phyloP scores from a whole-genome alignment of 176 grass and related monocot species.

The Bothriochloa decipiens region DNA sequence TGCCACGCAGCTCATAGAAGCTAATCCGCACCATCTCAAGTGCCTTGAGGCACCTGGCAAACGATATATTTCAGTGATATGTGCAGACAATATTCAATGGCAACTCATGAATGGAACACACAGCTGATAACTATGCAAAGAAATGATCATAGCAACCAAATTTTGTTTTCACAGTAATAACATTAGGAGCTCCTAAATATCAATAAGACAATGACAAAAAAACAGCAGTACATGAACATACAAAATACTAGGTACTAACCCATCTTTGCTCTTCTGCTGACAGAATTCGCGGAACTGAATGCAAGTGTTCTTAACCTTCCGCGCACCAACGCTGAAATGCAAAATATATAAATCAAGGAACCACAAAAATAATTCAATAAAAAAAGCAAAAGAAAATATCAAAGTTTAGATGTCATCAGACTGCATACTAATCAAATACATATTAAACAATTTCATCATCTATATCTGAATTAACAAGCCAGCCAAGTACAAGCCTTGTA shows the following conservation, averaged over 20 bases:
- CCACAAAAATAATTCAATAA: neutral
- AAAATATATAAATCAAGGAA: slow-evolving; percentile 27
- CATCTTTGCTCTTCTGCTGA: slow-evolving; percentile 52
- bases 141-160: neutral
- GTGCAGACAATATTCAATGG: neutral
- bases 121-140: neutral
- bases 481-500: neutral
- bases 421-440: neutral
- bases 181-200: neutral
- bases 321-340: slow-evolving; percentile 66
- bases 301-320: slow-evolving; percentile 57
- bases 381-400: neutral
- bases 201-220: slow-evolving; percentile 11
- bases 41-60: slow-evolving; percentile 53
- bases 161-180: slow-evolving; percentile 21
- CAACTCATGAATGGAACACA: neutral
- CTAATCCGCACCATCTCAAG: slow-evolving; percentile 45
- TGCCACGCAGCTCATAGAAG: slow-evolving; percentile 52
- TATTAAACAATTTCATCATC: neutral
- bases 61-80: slow-evolving; percentile 2
- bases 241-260: slow-evolving; percentile 43
- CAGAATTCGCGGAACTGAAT: slow-evolving; percentile 53
- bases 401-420: neutral
- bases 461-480: slow-evolving; percentile 3
- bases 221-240: slow-evolving; percentile 25